Base-by-base conservation (phyloP, 768 basidiomycete genomes). In the Boletus subparvulus region DNA sequence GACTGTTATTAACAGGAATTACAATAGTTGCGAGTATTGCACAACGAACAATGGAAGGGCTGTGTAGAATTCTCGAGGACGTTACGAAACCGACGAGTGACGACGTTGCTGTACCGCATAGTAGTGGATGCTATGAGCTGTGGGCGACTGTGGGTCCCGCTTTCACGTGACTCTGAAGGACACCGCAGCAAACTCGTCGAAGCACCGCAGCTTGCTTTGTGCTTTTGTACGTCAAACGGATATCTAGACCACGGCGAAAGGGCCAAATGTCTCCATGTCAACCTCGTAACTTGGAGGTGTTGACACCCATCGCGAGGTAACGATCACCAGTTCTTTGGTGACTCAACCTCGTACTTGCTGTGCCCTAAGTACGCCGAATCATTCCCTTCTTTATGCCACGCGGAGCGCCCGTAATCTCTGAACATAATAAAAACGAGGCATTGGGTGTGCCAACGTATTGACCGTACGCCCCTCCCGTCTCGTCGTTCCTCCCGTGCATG, bases 301-400 rank as follows among this genome's bases (percentile, higher is more conserved):
- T 19, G 16, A 9, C 14, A 26, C 12, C 44, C 13, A 7, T 2
- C 26, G 17, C 21, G 6, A 17, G 13, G 19, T 50, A 44, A 35
- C 44, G 14, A 28, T 42, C 24, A 12, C 17, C 36, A 32, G 5
- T 58, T 41, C 24, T 45, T 28, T 35, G 10, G 47, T 52, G 46
- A 45, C 41, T 40, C 37, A 28, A 35, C 17, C 32, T 59, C 33
- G 55, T 52, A 28, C 56, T 54, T 63, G 61, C 61, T 63, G 65
- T 61, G 45, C 44, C 12, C 3, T 43, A 52, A 2, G 28, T 39
- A 42, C 32, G 12, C 53, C 10, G 19, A 33, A 37, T 4, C 35
- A 28, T 7, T 11, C 37, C 26, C 43, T 44, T 51, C 50, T 50
- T 57, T 60, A 12, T 45, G 37, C 42, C 35, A 30, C 6, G 12